Conservation (phyloP, 495 filamentous ascomycete genomes). For the Pyrenopolyporus hunteri region DNA sequence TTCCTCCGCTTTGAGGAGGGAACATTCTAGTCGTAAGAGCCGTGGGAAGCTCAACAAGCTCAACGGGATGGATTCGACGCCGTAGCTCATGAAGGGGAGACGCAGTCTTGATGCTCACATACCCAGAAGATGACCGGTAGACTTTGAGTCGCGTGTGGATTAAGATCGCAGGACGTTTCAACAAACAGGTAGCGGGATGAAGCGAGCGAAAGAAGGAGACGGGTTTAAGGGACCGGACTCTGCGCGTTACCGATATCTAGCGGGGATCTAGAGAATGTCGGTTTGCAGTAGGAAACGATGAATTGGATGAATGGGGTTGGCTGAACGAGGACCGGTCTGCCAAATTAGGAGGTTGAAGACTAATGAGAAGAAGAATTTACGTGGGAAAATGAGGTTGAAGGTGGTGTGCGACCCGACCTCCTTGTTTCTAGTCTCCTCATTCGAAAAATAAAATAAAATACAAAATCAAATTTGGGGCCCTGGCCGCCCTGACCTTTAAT, state of each 20-base stretch:
- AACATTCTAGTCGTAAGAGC: no score
- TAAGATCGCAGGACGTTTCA: slow-evolving; percentile 26
- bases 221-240: slow-evolving; percentile 15
- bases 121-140: slow-evolving; percentile 26
- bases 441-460: slow-evolving; percentile 13
- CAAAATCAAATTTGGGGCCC: slow-evolving; percentile 36
- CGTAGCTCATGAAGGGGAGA: background rate
- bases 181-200: slow-evolving; percentile 10
- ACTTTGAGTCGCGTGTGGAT: slow-evolving; percentile 31
- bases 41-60: background rate
- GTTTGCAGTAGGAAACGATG: slow-evolving; percentile 22
- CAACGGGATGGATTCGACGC: background rate
- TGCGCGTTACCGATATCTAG: slow-evolving; percentile 27
- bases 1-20: no score
- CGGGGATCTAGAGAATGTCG: slow-evolving; percentile 31
- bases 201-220: slow-evolving; percentile 32
- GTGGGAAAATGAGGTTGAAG: slow-evolving; percentile 37
- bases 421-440: slow-evolving; percentile 28
- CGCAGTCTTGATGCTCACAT: slow-evolving; percentile 19
- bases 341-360: slow-evolving; percentile 34
- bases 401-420: slow-evolving; percentile 39
- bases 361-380: slow-evolving; percentile 31
- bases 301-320: slow-evolving; percentile 27
- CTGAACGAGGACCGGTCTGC: slow-evolving; percentile 28
- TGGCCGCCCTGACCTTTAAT: slow-evolving; percentile 15